phyloP scores from a whole-genome alignment of 2,329 filamentous ascomycete species.

The Fusarium circinatum region DNA sequence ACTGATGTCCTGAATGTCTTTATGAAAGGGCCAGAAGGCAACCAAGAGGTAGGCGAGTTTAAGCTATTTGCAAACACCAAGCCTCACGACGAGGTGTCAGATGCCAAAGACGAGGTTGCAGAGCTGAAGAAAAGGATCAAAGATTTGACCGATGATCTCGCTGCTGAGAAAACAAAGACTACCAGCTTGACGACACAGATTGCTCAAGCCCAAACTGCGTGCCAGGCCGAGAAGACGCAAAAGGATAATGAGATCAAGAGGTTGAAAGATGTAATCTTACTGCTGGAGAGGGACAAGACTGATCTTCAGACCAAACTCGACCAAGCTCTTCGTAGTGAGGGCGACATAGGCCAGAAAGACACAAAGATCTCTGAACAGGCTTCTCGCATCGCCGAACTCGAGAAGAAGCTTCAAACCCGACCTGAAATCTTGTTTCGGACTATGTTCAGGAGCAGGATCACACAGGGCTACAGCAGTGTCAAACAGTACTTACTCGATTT shows the following conservation, averaged over 20 bases:
- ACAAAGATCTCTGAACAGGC: background rate
- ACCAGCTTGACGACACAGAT: background rate
- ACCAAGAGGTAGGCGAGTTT: background rate
- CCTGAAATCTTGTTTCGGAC: background rate
- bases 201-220: background rate
- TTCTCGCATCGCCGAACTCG: background rate
- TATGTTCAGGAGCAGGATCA: fast-evolving
- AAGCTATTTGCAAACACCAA: constrained; percentile 14
- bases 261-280: background rate
- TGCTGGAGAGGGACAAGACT: background rate
- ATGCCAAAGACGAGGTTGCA: background rate
- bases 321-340: fast-evolving
- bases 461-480: fast-evolving
- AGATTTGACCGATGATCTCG: background rate
- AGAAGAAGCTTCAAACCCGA: background rate
- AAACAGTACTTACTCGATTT: background rate
- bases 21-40: background rate
- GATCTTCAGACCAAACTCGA: background rate
- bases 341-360: background rate
- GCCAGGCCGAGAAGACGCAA: background rate
- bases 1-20: background rate
- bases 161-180: background rate
- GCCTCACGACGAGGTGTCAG: background rate
- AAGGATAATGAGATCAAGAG: background rate
- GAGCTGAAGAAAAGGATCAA: background rate